Evolutionary conservation across 1,139 yeast species (phyloP), one percentile per base, ranked within the genome.

Genomic region (Candida buenavistaensis): DNA sequence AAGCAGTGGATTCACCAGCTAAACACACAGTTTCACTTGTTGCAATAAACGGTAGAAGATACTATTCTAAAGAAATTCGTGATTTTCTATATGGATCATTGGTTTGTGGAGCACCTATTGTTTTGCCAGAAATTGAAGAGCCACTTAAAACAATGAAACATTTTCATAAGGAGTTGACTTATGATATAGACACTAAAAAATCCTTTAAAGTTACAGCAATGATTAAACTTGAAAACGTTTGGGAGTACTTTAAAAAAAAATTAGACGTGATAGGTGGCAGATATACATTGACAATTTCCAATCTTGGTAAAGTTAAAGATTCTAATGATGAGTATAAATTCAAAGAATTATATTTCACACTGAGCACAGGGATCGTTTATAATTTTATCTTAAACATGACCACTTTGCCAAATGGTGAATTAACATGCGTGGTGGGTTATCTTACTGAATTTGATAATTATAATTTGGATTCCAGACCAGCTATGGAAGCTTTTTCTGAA

Each of bases 21-120:
- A 28, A 40, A 9, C 46, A 55, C 3, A 44, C 51, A 6, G 32
- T 32, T 9, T 33, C 54, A 5, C 30, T 33, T 3, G 43, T 58
- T 14, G 59, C 58, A 3, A 36, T 62, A 12, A 49, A 56, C 14
- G 68, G 66, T 8, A 50, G 69, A 31, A 42, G 65, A 23, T 62
- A 50, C 31, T 46, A 42, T 23, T 54, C 59, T 4, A 41, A 40
- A 1, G 47, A 44, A 9, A 26, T 43, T 3, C 36, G 30, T 24
- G 38, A 44, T 7, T 54, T 49, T 30, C 43, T 29, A 15, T 53
- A 51, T 28, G 59, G 59, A 3, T 39, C 51, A 3, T 38, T 50
- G 40, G 55, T 55, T 8, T 48, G 55, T 12, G 55, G 54, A 1
- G 44, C 44, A 16, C 39, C 41, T 6, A 31, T 50, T 8, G 22